phyloP scores from a whole-genome alignment of 2,329 filamentous ascomycete species.

The Phialemoniopsis sp. region DNA sequence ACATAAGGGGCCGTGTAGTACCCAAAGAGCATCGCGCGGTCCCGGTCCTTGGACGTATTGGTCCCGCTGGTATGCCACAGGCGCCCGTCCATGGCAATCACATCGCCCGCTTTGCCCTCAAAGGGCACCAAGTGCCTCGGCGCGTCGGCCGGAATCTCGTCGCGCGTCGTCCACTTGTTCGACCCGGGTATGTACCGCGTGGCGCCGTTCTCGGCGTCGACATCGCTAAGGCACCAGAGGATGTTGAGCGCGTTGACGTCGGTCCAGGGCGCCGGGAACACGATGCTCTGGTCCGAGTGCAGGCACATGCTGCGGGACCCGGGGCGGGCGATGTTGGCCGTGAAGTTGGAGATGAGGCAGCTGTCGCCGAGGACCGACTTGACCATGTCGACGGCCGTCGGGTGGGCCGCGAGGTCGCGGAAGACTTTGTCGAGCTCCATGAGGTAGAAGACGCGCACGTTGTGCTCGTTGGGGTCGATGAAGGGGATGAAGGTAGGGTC shows the following conservation, averaged over 20 bases:
- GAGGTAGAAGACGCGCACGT: conserved; percentile 11
- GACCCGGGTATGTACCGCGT: conserved; percentile 22
- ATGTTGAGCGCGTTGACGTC: conserved; percentile 13
- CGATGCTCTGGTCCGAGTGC: conserved; percentile 25
- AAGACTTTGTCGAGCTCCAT: conserved; percentile 11
- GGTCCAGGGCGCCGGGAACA: conserved; percentile 25
- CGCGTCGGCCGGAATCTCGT: conserved; percentile 17
- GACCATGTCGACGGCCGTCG: conserved; percentile 12
- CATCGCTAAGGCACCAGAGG: conserved; percentile 25
- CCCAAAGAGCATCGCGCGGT: conserved; percentile 24
- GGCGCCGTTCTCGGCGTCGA: conserved; percentile 20
- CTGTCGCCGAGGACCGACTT: conserved; percentile 19
- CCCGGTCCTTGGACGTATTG: conserved; percentile 21
- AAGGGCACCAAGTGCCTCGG: conserved; percentile 20
- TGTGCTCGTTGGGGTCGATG: conserved; percentile 11
- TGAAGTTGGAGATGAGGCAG: conserved; percentile 27
- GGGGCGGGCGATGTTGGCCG: conserved; percentile 26
- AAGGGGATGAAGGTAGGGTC: conserved; percentile 7
- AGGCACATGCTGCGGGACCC: conserved; percentile 22
- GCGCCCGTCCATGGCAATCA: conserved; percentile 22
- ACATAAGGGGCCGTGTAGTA: conserved; percentile 23
- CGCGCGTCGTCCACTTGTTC: conserved; percentile 17
- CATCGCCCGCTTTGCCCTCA: conserved; percentile 22
- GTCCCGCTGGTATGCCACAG: conserved; percentile 22
- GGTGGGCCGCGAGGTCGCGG: conserved; percentile 9